Evolutionary conservation across 108 stramenopile genomes (phyloP).

Genomic region (Stephanodiscus triporus): DNA sequence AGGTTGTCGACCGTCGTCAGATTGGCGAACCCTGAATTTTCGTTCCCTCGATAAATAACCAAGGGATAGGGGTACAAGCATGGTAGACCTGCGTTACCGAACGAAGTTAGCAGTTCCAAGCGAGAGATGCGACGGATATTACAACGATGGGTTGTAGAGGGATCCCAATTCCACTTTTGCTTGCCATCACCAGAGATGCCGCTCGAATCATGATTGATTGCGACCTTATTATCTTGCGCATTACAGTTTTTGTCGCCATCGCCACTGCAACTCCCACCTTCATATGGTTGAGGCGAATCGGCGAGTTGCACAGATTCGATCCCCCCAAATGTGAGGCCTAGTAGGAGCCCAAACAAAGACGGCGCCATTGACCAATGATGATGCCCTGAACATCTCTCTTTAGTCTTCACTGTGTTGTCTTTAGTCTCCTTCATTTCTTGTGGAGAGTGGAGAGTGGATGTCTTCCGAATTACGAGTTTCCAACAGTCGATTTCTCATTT

Average conservation of each 20-base stretch:
- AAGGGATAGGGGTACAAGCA: conserved; percentile 62
- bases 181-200: conserved; percentile 1
- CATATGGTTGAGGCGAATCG: neutral
- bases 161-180: conserved; percentile 66
- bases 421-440: too few species aligned
- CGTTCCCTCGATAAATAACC: conserved; percentile 48
- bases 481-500: too few species aligned
- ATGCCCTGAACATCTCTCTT: neutral
- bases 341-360: conserved; percentile 1
- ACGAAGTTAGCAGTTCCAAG: conserved; percentile 40
- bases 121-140: conserved; percentile 58
- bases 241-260: neutral
- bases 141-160: conserved; percentile 64
- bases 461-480: too few species aligned
- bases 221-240: neutral
- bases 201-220: conserved; percentile 2
- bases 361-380: neutral
- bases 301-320: neutral
- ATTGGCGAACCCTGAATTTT: conserved; percentile 56
- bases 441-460: too few species aligned
- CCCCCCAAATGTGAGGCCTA: conserved; percentile 1
- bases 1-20: conserved; percentile 56
- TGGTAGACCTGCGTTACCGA: conserved; percentile 53
- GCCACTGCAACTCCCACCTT: neutral
- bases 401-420: too few species aligned